Evolutionary conservation across 495 filamentous ascomycete genomes (phyloP), one percentile per base, ranked within the genome.

Genomic region (Annulohypoxylon stygium): DNA sequence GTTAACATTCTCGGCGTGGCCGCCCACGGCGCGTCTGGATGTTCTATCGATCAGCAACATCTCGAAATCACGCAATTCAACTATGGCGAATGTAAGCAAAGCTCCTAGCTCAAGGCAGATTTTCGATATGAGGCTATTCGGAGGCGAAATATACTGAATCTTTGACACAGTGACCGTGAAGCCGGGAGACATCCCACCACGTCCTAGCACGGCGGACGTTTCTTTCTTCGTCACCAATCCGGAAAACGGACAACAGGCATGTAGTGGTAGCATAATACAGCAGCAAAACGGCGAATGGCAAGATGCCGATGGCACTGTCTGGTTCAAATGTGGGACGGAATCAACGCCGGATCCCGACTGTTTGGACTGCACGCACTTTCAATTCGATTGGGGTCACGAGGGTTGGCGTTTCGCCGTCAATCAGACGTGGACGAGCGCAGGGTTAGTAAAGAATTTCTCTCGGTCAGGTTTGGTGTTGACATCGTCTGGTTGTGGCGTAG

Each of bases 341-440:
- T 41, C 11, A 33, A 34, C 59, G 6, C 67, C 60, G 18, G 67
- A 69, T 26, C 67, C 67, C 12, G 47, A 51, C 0, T 70, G 60
- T 41, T 57, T 23, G 59, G 55, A 69, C 18, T 69, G 67, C 39
- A 69, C 67, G 18, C 67, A 64, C 10, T 70, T 58, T 23, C 67
- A 70, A n/a, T 70, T 59, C 33, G 67, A 51, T 5, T 69, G 67
- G 67, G 67, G 67, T 7, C 67, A 69, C 14, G 67, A 37, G 25
- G 55, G 59, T 7, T 69, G 67, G 67, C 67, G 30, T 50, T 53
- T 69, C 11, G 43, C 61, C 26, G 18, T 70, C 7, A 70, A 70
- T 10, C 67, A 70, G 53, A 65, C 61, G 43, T 70, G 61, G 67
- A 16, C 67, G 41, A 62, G 66, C 5, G 41, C 64, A 12, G 37